phyloP scores from a whole-genome alignment of 1,139 yeast genomes.

The Protomyces inouyei region DNA sequence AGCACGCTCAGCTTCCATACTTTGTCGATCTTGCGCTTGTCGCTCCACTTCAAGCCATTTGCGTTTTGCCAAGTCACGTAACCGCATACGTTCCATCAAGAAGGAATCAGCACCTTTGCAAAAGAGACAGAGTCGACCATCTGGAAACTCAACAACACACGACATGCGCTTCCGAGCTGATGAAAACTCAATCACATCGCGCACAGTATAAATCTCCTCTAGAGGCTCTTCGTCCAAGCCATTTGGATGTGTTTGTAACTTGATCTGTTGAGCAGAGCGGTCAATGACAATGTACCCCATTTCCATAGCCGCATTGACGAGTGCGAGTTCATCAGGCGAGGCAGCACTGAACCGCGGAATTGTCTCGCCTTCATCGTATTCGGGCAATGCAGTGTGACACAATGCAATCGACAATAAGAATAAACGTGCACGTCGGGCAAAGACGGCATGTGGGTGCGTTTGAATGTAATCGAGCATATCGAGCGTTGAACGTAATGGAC shows the following conservation, averaged over 20 bases:
- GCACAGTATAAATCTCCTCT: constrained; percentile 63
- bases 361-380: constrained; percentile 45
- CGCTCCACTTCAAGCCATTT: constrained; percentile 63
- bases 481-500: constrained; percentile 46
- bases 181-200: constrained; percentile 79
- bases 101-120: constrained; percentile 97
- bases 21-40: constrained; percentile 59
- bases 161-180: constrained; percentile 94
- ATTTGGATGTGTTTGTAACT: constrained; percentile 74
- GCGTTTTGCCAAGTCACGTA: constrained; percentile 53
- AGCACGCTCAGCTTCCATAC: constrained; percentile 69
- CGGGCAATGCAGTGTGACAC: constrained; percentile 84
- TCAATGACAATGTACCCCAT: constrained; percentile 79
- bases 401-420: constrained; percentile 76
- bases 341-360: constrained; percentile 78
- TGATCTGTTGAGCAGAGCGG: constrained; percentile 54
- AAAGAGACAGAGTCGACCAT: constrained; percentile 66
- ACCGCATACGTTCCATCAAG: constrained; percentile 67
- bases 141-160: constrained; percentile 71
- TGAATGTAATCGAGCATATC: constrained; percentile 68
- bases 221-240: constrained; percentile 66
- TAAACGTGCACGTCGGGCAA: constrained; percentile 68
- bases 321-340: constrained; percentile 92
- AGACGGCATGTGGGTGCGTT: constrained; percentile 61
- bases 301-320: constrained; percentile 90